Base-by-base conservation (phyloP, 129 eudicot species). In the Ambrosia trifida region DNA sequence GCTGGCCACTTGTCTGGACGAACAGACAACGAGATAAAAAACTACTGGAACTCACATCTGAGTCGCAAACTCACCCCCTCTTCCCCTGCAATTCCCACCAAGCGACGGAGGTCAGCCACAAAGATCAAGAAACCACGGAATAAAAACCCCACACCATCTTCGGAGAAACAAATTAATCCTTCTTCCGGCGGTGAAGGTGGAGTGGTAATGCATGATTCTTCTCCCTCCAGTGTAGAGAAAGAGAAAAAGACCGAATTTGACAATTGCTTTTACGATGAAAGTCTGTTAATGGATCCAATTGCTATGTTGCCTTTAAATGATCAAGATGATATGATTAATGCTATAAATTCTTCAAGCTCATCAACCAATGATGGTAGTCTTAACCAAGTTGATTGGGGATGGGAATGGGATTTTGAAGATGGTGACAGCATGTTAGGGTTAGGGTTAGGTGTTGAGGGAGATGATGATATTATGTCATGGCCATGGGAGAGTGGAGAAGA, bases 1-100 rank as follows among this genome's bases (percentile, higher is more conserved):
- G 97, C 95, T 11, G 78, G 75, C 30, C 79, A 87, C 56, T 73
- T 90, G 59, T 76, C 95, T 24, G 97, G 97, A 64, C 81, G 97
- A 90, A 90, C 91, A 83, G 95, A 90, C 83, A 90, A 90, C 82
- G 97, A 90, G 75, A 90, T 90, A 2, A 90, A 90, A 50, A 90
- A 90, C 30, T 85, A 90, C 69, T 90, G 97, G 95, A 90, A 90
- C 65, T 90, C 97, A 4, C 97, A 87, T 75, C 57, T 90, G 28
- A 87, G 97, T 78, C 79, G 89, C 33, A 85, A 85, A 64, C 38
- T 87, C 20, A 54, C 62, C 47, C 63, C 31, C 36, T 14, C 52
- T 35, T 46, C 82, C 5, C 8, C 59, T 13, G 8, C 30, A 6
- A 57, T 40, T 58, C 41, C 67, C 30, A 41, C 67, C 13, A 71